Percentiles rank a stretch among this genome's conserved stretches.
phyloP scores from a whole-genome alignment of 495 filamentous ascomycete genomes.

The Penicillium silybi region DNA sequence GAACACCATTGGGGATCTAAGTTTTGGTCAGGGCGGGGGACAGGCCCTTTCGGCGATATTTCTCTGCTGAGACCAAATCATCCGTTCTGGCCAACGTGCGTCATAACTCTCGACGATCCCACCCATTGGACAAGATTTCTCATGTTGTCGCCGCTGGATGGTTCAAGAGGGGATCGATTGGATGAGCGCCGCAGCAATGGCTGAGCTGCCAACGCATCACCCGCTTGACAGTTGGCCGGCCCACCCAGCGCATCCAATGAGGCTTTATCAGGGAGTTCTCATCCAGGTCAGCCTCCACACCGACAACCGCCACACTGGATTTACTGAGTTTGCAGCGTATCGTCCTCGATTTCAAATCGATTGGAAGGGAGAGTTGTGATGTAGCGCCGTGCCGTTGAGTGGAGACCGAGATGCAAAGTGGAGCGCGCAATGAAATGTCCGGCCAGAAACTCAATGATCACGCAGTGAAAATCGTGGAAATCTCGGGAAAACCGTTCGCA shows the following conservation, averaged over 20 bases:
- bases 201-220: constrained; percentile 20
- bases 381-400: constrained; percentile 7
- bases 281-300: constrained; percentile 4
- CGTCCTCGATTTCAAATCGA: not conserved
- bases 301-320: constrained; percentile 1
- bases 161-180: constrained; percentile 7
- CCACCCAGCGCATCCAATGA: constrained; percentile 11
- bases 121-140: not conserved
- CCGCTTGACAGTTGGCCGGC: constrained; percentile 18
- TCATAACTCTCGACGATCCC: not conserved
- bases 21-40: constrained; percentile 13
- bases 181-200: constrained; percentile 4
- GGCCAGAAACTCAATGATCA: not conserved
- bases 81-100: constrained; percentile 1
- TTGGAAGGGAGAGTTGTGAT: not conserved
- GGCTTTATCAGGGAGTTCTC: not conserved
- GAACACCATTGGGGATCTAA: constrained; percentile 1
- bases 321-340: not conserved
- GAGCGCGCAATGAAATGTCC: not conserved
- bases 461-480: constrained; percentile 2
- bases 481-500: not conserved
- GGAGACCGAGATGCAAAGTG: not conserved
- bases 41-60: constrained; percentile 7
- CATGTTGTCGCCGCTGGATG: constrained; percentile 5
- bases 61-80: not conserved